Percentiles rank a stretch among this genome's conserved stretches.
These are phyloP conservation scores for Suhomyces prunicola DNA, from an alignment of 805 yeast genomes.

Conservation along the genomic window DNA sequence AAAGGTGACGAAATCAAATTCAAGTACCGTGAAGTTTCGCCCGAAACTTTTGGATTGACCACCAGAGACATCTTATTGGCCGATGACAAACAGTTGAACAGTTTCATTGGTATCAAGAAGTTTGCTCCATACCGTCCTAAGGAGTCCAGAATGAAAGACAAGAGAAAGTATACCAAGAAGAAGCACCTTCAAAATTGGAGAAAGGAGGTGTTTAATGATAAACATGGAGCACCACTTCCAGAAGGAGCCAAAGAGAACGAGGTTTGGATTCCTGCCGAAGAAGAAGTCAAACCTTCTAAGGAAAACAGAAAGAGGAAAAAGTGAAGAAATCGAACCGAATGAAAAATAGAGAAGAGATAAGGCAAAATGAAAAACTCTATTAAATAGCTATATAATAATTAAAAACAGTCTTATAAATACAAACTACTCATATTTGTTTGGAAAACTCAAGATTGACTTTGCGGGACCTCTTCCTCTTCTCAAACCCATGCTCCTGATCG, in stretches of 20 bases:
- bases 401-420: background rate
- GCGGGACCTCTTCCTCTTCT: conserved; percentile 31
- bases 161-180: conserved; percentile 78
- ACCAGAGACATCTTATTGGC: conserved; percentile 87
- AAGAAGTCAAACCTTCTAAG: conserved; percentile 5
- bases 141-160: conserved; percentile 71
- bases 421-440: conserved; percentile 31
- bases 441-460: conserved; percentile 38
- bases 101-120: conserved; percentile 82
- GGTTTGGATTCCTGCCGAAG: conserved; percentile 37
- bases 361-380: background rate
- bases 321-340: background rate
- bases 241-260: conserved; percentile 33
- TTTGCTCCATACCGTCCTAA: conserved; percentile 88
- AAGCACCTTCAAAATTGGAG: conserved; percentile 88
- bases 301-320: conserved; percentile 9
- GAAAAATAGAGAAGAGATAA: background rate
- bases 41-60: conserved; percentile 84
- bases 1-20: conserved; percentile 53
- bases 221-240: conserved; percentile 44
- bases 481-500: conserved; percentile 23
- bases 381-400: background rate
- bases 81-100: conserved; percentile 81
- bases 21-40: conserved; percentile 91
- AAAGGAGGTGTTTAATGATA: conserved; percentile 67